These are phyloP conservation scores for Aegilops tauschii DNA, from an alignment of 176 grass and related monocot genomes.

Conservation along the genomic window DNA sequence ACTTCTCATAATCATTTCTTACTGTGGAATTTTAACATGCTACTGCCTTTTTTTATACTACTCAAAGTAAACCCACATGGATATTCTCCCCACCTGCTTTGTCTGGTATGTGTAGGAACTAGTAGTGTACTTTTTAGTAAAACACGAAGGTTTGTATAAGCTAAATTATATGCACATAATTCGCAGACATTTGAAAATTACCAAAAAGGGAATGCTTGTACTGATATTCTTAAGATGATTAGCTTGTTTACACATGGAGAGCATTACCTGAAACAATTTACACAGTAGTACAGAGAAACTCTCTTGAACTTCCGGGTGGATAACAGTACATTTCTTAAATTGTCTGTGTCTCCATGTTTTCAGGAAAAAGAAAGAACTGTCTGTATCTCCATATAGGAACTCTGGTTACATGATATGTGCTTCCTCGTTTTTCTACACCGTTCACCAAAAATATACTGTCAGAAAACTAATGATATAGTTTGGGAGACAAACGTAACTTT, in stretches of 20 bases:
- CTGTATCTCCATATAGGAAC: not conserved
- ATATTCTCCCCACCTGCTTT: not conserved
- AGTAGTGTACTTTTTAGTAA: not conserved
- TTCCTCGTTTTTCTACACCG: not conserved
- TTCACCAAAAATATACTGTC: not conserved
- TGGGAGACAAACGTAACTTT: not conserved
- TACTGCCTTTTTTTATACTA: not conserved
- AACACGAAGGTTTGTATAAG: not conserved
- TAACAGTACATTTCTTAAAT: not conserved
- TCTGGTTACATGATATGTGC: not conserved
- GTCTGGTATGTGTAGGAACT: not conserved
- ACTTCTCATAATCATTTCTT: not conserved
- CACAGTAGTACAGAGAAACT: not conserved
- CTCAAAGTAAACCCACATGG: no score
- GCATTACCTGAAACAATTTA: not conserved
- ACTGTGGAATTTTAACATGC: not conserved
- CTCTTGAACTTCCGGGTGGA: conserved; percentile 6
- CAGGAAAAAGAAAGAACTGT: not conserved
- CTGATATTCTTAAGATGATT: not conserved
- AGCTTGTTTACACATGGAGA: not conserved
- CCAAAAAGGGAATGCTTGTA: not conserved
- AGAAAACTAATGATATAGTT: conserved; percentile 1
- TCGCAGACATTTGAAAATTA: not conserved
- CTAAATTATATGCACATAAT: not conserved
- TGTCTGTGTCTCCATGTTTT: not conserved